phyloP scores from a whole-genome alignment of 176 grass and related monocot species.

The Hordeum vulgare region MorexV3_pseudomolecules_assembly NC_058520.1:467998058-467998557 shows the following conservation, averaged over 20 bases:
- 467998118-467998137: slow-evolving; percentile 14
- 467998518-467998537: slow-evolving; percentile 37
- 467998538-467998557: slow-evolving; percentile 32
- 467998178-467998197: slow-evolving; percentile 14
- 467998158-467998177: background rate
- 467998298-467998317: slow-evolving; percentile 27
- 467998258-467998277: slow-evolving; percentile 2
- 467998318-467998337: slow-evolving; percentile 15
- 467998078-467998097: background rate
- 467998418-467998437: slow-evolving; percentile 31
- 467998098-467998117: slow-evolving; percentile 13
- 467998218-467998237: background rate
- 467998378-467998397: slow-evolving; percentile 30
- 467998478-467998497: slow-evolving; percentile 35
- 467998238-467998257: slow-evolving; percentile 9
- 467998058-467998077: slow-evolving; percentile 16
- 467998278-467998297: slow-evolving; percentile 18
- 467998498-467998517: slow-evolving; percentile 34
- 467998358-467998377: slow-evolving; percentile 37
- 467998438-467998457: slow-evolving; percentile 27
- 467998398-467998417: slow-evolving; percentile 9
- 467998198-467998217: slow-evolving; percentile 4
- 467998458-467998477: slow-evolving; percentile 19
- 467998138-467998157: background rate
- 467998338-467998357: slow-evolving; percentile 37